Percentiles rank a stretch among this genome's conserved stretches.
Evolutionary conservation across 345 rosid species (phyloP).

Genomic region (Bruguiera parviflora): DNA sequence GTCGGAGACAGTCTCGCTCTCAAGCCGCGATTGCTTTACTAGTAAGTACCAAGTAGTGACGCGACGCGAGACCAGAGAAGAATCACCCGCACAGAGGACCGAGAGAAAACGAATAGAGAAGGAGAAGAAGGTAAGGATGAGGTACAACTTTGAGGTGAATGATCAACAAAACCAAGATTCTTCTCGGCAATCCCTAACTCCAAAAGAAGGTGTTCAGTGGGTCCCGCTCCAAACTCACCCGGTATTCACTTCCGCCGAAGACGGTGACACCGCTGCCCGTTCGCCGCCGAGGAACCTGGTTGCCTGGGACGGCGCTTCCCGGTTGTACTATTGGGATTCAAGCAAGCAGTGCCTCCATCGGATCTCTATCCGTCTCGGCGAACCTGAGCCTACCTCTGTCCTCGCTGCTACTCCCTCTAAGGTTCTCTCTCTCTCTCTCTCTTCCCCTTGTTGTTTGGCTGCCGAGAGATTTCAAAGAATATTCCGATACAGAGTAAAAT

Average conservation of each 20-base stretch:
- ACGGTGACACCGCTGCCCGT: slow-evolving; percentile 5
- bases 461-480: neutral
- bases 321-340: slow-evolving; percentile 76
- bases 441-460: neutral
- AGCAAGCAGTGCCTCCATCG: slow-evolving; percentile 58
- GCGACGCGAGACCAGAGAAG: neutral
- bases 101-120: neutral
- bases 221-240: slow-evolving; percentile 71
- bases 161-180: slow-evolving; percentile 26
- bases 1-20: too few relatives aligned
- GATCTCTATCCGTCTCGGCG: slow-evolving; percentile 77
- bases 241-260: slow-evolving; percentile 44
- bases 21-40: too few relatives aligned
- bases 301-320: slow-evolving; percentile 88
- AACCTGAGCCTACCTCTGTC: slow-evolving; percentile 72
- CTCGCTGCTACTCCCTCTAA: slow-evolving; percentile 77
- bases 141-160: slow-evolving; percentile 48
- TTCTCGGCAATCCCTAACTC: slow-evolving; percentile 40
- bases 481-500: neutral
- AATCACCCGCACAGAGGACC: neutral
- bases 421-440: slow-evolving; percentile 28
- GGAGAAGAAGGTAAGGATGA: slow-evolving; percentile 35
- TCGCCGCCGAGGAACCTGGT: slow-evolving; percentile 48
- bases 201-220: slow-evolving; percentile 63
- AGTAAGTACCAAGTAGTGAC: too few relatives aligned